Conservation (phyloP, 2,329 filamentous ascomycete genomes). For the Juglanconis sp. region DNA sequence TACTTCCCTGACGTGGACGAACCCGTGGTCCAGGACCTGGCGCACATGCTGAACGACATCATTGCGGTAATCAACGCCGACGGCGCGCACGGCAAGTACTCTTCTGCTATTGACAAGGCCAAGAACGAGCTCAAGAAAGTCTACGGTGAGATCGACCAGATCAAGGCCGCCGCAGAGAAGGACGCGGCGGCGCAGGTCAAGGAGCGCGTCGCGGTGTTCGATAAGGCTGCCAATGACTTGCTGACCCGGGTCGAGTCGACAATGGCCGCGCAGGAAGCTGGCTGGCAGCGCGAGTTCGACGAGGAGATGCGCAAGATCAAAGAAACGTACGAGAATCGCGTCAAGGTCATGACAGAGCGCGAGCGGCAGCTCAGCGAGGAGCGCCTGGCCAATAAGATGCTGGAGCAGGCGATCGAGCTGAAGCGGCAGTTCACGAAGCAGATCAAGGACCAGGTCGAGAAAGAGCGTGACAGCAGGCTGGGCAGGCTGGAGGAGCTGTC, state of each 20-base stretch:
- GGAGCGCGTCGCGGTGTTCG: slow-evolving; percentile 72
- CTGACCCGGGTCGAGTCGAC: slow-evolving; percentile 81
- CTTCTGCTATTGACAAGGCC: slow-evolving; percentile 74
- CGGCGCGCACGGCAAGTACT: slow-evolving; percentile 72
- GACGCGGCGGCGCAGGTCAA: slow-evolving; percentile 73
- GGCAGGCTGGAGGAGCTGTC: slow-evolving; percentile 81
- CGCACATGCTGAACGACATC: slow-evolving; percentile 93
- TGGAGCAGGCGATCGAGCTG: slow-evolving; percentile 85
- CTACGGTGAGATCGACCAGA: slow-evolving; percentile 69
- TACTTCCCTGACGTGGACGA: slow-evolving; percentile 74
- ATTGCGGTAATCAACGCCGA: slow-evolving; percentile 92
- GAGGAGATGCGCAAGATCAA: slow-evolving; percentile 78
- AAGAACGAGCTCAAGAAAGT: slow-evolving; percentile 79
- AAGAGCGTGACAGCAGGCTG: slow-evolving; percentile 81
- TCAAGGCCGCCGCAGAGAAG: slow-evolving; percentile 68
- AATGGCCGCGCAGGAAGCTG: slow-evolving; percentile 74
- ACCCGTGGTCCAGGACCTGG: slow-evolving; percentile 85
- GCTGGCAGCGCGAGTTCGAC: slow-evolving; percentile 85
- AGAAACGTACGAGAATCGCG: slow-evolving; percentile 73
- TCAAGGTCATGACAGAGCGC: slow-evolving; percentile 74
- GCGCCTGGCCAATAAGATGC: slow-evolving; percentile 76
- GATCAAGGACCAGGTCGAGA: slow-evolving; percentile 78
- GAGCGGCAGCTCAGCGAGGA: slow-evolving; percentile 79
- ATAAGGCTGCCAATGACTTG: slow-evolving; percentile 82
- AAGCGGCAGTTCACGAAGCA: slow-evolving; percentile 80